Evolutionary conservation across 768 basidiomycete genomes (phyloP), one percentile per base, ranked within the genome.

Genomic region (Serpula lacrymans): DNA sequence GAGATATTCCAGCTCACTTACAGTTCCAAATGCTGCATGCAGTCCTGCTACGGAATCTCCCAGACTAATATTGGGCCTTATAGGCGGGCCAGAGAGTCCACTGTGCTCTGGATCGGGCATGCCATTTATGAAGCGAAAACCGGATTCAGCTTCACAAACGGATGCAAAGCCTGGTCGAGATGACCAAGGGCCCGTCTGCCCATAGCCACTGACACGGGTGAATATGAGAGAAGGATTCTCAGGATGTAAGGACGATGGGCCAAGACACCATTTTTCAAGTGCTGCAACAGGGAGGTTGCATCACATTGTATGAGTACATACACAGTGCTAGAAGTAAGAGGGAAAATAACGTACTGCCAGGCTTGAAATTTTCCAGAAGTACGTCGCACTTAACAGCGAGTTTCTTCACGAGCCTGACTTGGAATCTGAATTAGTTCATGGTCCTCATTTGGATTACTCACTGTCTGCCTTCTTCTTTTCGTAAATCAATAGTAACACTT

Each of bases 161-260:
- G 83, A 81, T 2, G 84, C 82, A 46, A 80, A 86, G 14, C 84
- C 82, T 5, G 82, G 82, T 9, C 81, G 73, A 14, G 75, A 70
- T 0, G 79, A 71, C 83, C 82, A 85, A 16, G 84, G 82, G 2
- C 83, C 84, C 0, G 80, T 84, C 51, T 86, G 84, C 3, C 84
- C 83, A 48, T 84, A 86, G 6, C 84, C 83, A 47, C 81, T 82
- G 16, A 86, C 80, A 47, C 93, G 89, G 6, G 92, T 95, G 55
- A 89, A 93, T 52, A 97, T 88, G 42, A 97, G 74, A 38, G 80
- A 82, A 0, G 90, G 86, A 51, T 95, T 94, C 45, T 80, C 77
- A n/a, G 78, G 80, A 16, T 75, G 77, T 4, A 85, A 54, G 39
- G 71, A 69, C 9, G 60, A 61, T 2, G 82, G 82, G 5, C 80